Conservation (phyloP, 129 eudicot genomes). For the Lactuca saligna region DNA sequence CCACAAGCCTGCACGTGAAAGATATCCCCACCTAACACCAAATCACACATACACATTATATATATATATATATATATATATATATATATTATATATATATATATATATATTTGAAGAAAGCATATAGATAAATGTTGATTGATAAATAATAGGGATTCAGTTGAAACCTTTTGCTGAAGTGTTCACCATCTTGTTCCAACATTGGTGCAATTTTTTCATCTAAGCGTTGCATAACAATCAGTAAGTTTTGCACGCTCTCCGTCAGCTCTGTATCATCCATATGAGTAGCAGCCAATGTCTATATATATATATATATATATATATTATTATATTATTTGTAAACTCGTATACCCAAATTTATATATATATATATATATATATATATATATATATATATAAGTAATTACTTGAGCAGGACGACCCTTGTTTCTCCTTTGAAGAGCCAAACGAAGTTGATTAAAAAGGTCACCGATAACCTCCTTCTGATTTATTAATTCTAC, state of each 20-base stretch:
- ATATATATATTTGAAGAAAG: too few species aligned
- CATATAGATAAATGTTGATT: too few species aligned
- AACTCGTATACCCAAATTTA: too few species aligned
- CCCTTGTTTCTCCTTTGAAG: constrained; percentile 75
- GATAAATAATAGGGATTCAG: too few species aligned
- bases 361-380: neutral
- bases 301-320: neutral
- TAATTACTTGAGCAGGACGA: constrained; percentile 93
- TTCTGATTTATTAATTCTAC: constrained; percentile 86
- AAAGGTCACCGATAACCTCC: constrained; percentile 89
- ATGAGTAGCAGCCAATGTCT: constrained; percentile 94
- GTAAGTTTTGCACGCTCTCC: constrained; percentile 87
- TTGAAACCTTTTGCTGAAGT: constrained; percentile 70
- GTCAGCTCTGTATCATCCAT: constrained; percentile 89
- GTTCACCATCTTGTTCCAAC: constrained; percentile 93
- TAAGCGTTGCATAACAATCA: constrained; percentile 89
- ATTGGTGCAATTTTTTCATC: constrained; percentile 80
- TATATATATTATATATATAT: too few species aligned
- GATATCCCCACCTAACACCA: constrained; percentile 87
- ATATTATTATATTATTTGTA: too few species aligned
- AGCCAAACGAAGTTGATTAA: constrained; percentile 96
- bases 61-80: too few species aligned
- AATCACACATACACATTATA: neutral
- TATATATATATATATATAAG: too few species aligned
- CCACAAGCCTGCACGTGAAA: constrained; percentile 97